These are phyloP conservation scores for Microdochium trichocladiopsis DNA, from an alignment of 2,329 filamentous ascomycete species.

Conservation along the genomic window DNA sequence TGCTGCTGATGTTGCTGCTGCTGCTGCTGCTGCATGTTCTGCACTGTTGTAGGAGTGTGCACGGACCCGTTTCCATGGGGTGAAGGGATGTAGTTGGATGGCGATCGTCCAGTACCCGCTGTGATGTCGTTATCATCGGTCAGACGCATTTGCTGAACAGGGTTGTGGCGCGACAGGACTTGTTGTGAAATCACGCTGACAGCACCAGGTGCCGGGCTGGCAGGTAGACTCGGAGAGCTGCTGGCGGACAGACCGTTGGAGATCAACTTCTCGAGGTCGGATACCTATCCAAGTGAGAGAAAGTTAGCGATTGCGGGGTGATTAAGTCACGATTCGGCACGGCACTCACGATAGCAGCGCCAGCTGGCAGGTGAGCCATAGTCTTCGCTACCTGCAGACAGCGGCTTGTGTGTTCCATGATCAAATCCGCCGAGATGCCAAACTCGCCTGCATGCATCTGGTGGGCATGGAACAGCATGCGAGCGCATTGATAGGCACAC, in stretches of 20 bases:
- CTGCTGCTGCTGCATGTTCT: constrained; percentile 1
- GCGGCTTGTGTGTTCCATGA: constrained; percentile 40
- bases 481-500: constrained; percentile 48
- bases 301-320: no score
- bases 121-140: constrained; percentile 20
- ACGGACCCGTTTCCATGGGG: constrained; percentile 6
- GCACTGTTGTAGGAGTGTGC: constrained; percentile 5
- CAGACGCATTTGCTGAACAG: constrained; percentile 20
- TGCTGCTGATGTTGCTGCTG: constrained; percentile 1
- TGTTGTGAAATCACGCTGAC: constrained; percentile 12
- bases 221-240: constrained; percentile 20
- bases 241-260: constrained; percentile 30
- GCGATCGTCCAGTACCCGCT: constrained; percentile 17
- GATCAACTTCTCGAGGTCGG: constrained; percentile 45
- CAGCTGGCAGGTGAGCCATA: constrained; percentile 43
- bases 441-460: constrained; percentile 36
- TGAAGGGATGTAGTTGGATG: constrained; percentile 15
- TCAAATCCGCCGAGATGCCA: constrained; percentile 34
- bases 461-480: constrained; percentile 43
- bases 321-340: no score
- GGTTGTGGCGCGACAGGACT: constrained; percentile 15
- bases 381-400: constrained; percentile 44
- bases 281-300: constrained; percentile 13
- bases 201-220: constrained; percentile 16
- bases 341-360: constrained; percentile 39